Evolutionary conservation across 441 rosid species (phyloP).

Genomic region (Hypseocharis bilobata): DNA sequence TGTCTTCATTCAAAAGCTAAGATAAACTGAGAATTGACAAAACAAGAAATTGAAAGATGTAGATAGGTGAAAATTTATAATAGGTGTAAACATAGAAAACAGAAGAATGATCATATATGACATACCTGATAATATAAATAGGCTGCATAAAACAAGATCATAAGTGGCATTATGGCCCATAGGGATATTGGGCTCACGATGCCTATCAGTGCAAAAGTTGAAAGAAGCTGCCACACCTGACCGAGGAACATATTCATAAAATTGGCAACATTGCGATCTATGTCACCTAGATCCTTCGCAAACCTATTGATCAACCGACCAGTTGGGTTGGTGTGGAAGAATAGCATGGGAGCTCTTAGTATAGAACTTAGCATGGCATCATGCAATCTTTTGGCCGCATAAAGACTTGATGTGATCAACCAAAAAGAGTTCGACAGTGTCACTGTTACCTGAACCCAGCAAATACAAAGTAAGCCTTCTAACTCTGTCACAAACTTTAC

Average conservation of each 20-base stretch:
- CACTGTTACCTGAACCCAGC: conserved; percentile 56
- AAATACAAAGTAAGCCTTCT: conserved; percentile 4
- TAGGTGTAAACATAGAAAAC: neutral
- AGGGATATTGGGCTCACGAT: conserved; percentile 87
- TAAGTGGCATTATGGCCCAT: conserved; percentile 94
- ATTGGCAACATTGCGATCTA: conserved; percentile 71
- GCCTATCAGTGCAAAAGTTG: conserved; percentile 81
- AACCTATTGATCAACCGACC: conserved; percentile 89
- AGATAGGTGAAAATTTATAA: neutral
- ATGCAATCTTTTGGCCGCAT: conserved; percentile 75
- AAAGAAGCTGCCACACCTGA: conserved; percentile 69
- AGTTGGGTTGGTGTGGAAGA: conserved; percentile 87
- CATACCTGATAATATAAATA: conserved; percentile 96
- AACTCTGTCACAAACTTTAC: neutral
- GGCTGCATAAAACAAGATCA: conserved; percentile 78
- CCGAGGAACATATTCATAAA: conserved; percentile 72
- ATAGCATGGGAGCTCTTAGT: conserved; percentile 90
- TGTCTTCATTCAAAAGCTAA: too few species aligned
- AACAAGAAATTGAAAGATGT: neutral
- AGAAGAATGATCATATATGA: conserved; percentile 11
- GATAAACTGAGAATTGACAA: too few species aligned
- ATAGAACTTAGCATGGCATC: conserved; percentile 79
- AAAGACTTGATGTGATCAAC: conserved; percentile 72
- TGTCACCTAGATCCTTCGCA: conserved; percentile 87
- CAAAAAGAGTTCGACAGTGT: conserved; percentile 72